Evolutionary conservation across 805 yeast species (phyloP), one percentile per base, ranked within the genome.

Genomic region (Zygoascus bituminiphila): DNA sequence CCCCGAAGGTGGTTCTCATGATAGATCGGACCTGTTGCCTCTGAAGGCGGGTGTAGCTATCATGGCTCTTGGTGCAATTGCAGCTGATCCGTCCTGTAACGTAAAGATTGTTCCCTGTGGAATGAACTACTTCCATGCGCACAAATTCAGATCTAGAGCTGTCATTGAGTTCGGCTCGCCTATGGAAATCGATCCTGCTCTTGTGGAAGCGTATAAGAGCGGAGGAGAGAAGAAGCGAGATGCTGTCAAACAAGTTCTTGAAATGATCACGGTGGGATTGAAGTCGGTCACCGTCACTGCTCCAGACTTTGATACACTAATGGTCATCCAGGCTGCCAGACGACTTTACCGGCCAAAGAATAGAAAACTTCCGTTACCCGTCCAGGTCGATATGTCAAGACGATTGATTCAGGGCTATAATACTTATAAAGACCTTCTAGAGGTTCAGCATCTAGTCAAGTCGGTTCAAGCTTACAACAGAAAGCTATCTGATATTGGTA

Each of bases 1-100:
- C 69, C 97, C 98, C 7, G 98, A 93, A 70, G 98, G 98, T 51
- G 98, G 98, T 1, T 88, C 96, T 10, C 98, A 91, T 61, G 98
- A 91, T 64, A 75, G 98, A 56, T 81, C 98, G 0, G 94, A 88
- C 54, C 67, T 91, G 56, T 73, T 91, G 45, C 98, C 98, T 0
- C 71, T 91, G 56, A 91, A 93, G 62, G 96, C 98, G 1, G 98
- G 98, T 53, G 97, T 93, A 7, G 96, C 96, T 2, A 84, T 91
- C 49, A 93, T 91, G 98, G 98, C 98, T 0, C 72, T 93, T 25
- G 98, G 98, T 7, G 93, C 98, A 8, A 78, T 89, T 79, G 84
- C 81, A 21, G 74, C 78, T 51, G 77, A 85, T 57, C 88, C 93
- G 0, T 75, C 77, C 41, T 79, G 84, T 51, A 81, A 82, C 49